Percentiles rank a stretch among this genome's conserved stretches.
These are phyloP conservation scores for Calonectria pseudoturangicola DNA, from an alignment of 2,329 filamentous ascomycete species.

Conservation along the genomic window DNA sequence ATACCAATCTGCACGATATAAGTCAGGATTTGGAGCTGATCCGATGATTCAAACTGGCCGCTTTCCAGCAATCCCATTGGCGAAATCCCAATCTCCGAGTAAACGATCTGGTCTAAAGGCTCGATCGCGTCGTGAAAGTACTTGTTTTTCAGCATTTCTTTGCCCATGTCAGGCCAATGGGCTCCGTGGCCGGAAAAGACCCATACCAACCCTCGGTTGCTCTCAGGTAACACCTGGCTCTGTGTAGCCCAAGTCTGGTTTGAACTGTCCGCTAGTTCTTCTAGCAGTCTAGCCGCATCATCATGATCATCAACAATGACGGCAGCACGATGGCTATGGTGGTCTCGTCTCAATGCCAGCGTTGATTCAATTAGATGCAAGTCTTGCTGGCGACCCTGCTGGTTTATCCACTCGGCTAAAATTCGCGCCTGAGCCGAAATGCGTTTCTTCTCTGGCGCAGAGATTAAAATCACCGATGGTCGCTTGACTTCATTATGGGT, in stretches of 20 bases:
- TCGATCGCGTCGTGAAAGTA: not conserved
- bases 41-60: slow-evolving; percentile 3
- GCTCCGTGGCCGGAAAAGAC: slow-evolving; percentile 12
- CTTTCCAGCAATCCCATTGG: not conserved
- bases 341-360: not conserved
- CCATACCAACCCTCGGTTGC: not conserved
- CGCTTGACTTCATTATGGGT: too few relatives aligned
- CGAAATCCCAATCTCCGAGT: not conserved
- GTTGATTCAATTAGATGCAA: not conserved
- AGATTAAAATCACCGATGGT: not conserved
- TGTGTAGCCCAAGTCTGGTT: not conserved
- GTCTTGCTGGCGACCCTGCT: not conserved
- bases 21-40: slow-evolving; percentile 16
- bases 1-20: slow-evolving; percentile 6
- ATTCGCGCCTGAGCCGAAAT: not conserved
- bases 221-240: not conserved
- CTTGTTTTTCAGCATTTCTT: not conserved
- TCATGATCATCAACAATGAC: not conserved
- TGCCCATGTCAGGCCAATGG: slow-evolving; percentile 15
- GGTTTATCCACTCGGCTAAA: not conserved
- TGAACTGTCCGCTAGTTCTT: not conserved
- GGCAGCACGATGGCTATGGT: slow-evolving; percentile 1
- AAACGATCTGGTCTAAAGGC: slow-evolving; percentile 1
- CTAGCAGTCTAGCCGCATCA: not conserved
- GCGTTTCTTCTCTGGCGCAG: slow-evolving; percentile 5